These are phyloP conservation scores for Mycena albidolilacea DNA, from an alignment of 768 basidiomycete genomes.

Conservation along the genomic window DNA sequence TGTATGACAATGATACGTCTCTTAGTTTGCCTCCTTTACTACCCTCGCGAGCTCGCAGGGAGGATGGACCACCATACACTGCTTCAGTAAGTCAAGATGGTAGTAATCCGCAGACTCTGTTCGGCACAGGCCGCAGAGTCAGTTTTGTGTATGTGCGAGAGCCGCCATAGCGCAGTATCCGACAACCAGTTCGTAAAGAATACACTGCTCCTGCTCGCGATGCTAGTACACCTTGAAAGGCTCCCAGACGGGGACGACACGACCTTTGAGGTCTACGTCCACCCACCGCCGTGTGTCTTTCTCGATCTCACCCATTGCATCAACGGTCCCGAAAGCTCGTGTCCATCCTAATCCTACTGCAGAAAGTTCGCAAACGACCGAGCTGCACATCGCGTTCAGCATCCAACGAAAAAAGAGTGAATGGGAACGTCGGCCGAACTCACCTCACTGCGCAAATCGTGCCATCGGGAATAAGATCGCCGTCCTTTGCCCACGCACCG, in stretches of 20 bases:
- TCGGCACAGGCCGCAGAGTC: conserved; percentile 4
- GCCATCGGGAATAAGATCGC: conserved; percentile 64
- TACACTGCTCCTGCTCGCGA: not conserved
- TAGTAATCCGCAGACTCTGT: conserved; percentile 7
- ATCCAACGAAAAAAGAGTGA: not conserved
- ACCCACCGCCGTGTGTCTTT: conserved; percentile 67
- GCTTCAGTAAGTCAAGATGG: not conserved
- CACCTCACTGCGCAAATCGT: conserved; percentile 74
- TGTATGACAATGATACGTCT: conserved; percentile 31
- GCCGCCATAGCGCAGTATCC: not conserved
- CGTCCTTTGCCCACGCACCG: conserved; percentile 69
- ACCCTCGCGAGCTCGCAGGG: not conserved
- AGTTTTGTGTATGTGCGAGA: not conserved
- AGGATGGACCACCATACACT: not conserved
- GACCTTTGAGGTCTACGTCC: conserved; percentile 74
- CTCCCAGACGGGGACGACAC: conserved; percentile 70
- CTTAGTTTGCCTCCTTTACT: conserved; percentile 11
- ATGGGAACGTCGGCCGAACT: not conserved
- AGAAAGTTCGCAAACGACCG: conserved; percentile 71
- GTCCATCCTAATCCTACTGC: conserved; percentile 78
- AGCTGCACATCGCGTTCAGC: conserved; percentile 55
- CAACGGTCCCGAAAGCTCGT: conserved; percentile 69
- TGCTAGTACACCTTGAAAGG: conserved; percentile 62
- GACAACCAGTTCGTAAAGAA: not conserved
- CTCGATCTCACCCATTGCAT: conserved; percentile 63